These are phyloP conservation scores for Betula pendula DNA, from an alignment of 306 rosid genomes.

Conservation along the genomic window DNA sequence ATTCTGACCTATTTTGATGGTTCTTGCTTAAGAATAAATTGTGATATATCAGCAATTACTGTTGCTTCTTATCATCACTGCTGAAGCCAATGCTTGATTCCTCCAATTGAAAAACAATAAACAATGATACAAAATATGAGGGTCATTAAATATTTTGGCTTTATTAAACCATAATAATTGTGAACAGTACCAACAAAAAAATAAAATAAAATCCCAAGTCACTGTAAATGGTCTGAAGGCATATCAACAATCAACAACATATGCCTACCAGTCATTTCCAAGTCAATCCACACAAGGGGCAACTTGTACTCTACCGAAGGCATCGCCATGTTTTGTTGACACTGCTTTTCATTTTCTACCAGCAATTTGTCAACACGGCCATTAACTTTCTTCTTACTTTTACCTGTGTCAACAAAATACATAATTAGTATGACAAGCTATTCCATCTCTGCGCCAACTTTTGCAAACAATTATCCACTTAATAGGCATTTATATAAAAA, in stretches of 20 bases:
- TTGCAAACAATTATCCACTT: not conserved
- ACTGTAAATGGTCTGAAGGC: slow-evolving; percentile 4
- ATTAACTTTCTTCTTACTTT: slow-evolving; percentile 38
- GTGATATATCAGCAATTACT: not conserved
- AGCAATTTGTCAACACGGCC: slow-evolving; percentile 18
- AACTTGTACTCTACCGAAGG: slow-evolving; percentile 50
- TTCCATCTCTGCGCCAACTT: slow-evolving; percentile 7
- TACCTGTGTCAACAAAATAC: slow-evolving; percentile 52
- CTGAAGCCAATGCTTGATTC: not conserved
- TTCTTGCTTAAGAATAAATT: not conserved
- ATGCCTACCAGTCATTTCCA: slow-evolving; percentile 93
- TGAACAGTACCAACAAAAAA: not conserved
- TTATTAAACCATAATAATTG: not conserved
- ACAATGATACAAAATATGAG: not conserved
- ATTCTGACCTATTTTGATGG: not conserved
- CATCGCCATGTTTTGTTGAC: slow-evolving; percentile 19
- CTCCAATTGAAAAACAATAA: not conserved
- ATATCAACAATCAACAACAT: slow-evolving; percentile 11
- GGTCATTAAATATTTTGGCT: not conserved
- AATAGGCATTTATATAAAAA: too few species aligned
- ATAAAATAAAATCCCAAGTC: slow-evolving; percentile 4
- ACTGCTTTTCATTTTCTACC: slow-evolving; percentile 24
- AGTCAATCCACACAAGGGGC: slow-evolving; percentile 98
- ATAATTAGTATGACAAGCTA: slow-evolving; percentile 6
- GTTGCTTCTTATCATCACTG: not conserved